A percentile compares a stretch with the other conserved stretches of the same genome.
phyloP scores from a whole-genome alignment of 805 yeast species.

The Barnettozyma pratensis region DNA sequence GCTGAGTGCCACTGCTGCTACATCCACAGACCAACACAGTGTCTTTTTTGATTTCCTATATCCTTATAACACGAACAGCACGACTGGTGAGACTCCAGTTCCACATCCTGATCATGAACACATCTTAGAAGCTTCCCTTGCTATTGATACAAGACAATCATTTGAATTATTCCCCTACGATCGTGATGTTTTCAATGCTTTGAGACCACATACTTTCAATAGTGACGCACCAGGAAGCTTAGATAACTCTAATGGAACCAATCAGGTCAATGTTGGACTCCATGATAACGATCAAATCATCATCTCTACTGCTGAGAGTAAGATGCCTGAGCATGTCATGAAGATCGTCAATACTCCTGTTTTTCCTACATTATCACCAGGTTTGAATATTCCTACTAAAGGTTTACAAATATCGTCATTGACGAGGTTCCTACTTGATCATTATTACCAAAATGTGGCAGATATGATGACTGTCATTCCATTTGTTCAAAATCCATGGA shows the following conservation, averaged over 20 bases:
- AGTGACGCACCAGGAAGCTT: background rate
- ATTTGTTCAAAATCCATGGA: constrained; percentile 80
- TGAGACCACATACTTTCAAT: constrained; percentile 16
- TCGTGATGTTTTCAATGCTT: constrained; percentile 24
- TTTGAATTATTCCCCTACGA: constrained; percentile 17
- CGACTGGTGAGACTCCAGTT: background rate
- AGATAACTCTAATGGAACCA: background rate
- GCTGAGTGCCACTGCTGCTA: constrained; percentile 65
- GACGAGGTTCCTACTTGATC: constrained; percentile 64
- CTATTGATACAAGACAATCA: background rate
- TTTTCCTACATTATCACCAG: constrained; percentile 27
- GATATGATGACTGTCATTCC: constrained; percentile 72
- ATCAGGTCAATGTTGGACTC: background rate
- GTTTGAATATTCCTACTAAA: constrained; percentile 46
- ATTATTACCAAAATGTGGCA: constrained; percentile 72
- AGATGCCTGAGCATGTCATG: constrained; percentile 45
- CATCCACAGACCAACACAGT: constrained; percentile 45
- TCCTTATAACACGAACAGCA: constrained; percentile 14
- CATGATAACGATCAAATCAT: constrained; percentile 11
- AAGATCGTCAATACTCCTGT: constrained; percentile 31
- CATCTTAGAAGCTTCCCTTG: background rate
- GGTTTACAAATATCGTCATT: constrained; percentile 64
- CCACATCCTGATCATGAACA: background rate
- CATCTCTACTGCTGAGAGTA: constrained; percentile 30
- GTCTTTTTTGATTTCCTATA: constrained; percentile 52